Evolutionary conservation across 2,329 filamentous ascomycete species (phyloP).

Genomic region (Arthrobotrys megalospora): DNA sequence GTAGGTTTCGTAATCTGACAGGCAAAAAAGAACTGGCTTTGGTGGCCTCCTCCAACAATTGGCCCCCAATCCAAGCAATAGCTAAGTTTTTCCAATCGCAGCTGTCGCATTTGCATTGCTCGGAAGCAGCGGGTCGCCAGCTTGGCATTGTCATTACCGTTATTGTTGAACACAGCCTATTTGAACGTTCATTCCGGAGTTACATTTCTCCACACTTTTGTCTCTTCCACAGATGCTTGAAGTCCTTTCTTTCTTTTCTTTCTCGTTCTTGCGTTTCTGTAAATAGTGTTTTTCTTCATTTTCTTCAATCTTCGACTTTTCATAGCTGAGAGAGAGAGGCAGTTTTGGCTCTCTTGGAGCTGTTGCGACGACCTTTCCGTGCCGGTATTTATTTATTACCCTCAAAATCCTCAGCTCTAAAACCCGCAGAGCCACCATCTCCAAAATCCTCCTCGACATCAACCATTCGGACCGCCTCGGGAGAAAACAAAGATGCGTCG

Average conservation of each 20-base stretch:
- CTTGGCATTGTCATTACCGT: constrained; percentile 13
- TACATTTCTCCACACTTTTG: constrained; percentile 30
- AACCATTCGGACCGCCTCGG: neutral
- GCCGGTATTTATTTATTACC: neutral
- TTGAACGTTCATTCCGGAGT: neutral
- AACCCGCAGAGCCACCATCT: neutral
- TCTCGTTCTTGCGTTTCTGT: neutral
- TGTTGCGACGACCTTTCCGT: constrained; percentile 12
- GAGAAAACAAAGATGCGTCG: constrained; percentile 24
- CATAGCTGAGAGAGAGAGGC: neutral
- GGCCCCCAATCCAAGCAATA: neutral
- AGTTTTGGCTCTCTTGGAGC: neutral
- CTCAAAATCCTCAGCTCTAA: constrained; percentile 15
- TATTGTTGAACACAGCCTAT: neutral
- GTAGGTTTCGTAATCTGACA: too few relatives aligned
- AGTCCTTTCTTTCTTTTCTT: neutral
- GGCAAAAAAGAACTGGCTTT: neutral
- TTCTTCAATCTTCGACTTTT: too few relatives aligned
- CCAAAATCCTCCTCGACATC: constrained; percentile 7
- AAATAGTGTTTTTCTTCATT: too few relatives aligned
- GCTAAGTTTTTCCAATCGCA: neutral
- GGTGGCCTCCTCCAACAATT: constrained; percentile 8
- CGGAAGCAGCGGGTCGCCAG: constrained; percentile 11
- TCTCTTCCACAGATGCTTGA: neutral
- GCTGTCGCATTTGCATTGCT: neutral